Percentiles rank a stretch among this genome's conserved stretches.
Conservation (phyloP, 2,329 filamentous ascomycete genomes). For the Amauroascus niger region DNA sequence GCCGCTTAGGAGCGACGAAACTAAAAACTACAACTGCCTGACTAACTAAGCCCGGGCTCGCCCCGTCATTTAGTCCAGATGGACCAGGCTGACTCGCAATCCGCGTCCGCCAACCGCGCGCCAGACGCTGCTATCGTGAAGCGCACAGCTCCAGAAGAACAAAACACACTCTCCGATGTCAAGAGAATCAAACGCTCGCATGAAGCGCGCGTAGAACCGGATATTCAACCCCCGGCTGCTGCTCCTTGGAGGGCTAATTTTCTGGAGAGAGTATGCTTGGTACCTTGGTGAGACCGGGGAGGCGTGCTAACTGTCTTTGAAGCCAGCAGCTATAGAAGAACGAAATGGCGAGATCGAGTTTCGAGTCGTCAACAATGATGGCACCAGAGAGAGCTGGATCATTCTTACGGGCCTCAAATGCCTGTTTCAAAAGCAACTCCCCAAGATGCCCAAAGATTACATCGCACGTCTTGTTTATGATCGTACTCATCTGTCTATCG, state of each 20-base stretch:
- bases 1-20: too few relatives aligned
- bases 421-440: slow-evolving; percentile 88
- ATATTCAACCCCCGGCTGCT: slow-evolving; percentile 11
- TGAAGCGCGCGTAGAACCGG: slow-evolving; percentile 17
- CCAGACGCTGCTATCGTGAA: slow-evolving; percentile 13
- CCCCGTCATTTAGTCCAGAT: not conserved
- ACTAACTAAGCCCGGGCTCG: not conserved
- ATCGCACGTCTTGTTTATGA: slow-evolving; percentile 85
- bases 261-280: slow-evolving; percentile 58
- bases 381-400: slow-evolving; percentile 74
- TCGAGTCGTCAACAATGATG: slow-evolving; percentile 94
- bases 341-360: slow-evolving; percentile 92
- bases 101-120: not conserved
- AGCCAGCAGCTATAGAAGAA: slow-evolving; percentile 88
- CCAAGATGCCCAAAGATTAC: slow-evolving; percentile 92
- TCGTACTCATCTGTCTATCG: slow-evolving; percentile 76
- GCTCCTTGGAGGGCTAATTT: slow-evolving; percentile 54
- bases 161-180: slow-evolving; percentile 15
- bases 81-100: slow-evolving; percentile 2
- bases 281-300: slow-evolving; percentile 2
- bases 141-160: slow-evolving; percentile 23
- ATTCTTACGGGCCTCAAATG: slow-evolving; percentile 93
- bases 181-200: slow-evolving; percentile 24
- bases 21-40: too few relatives aligned
- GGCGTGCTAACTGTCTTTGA: slow-evolving; percentile 19